Conservation (phyloP, 257 asterid species). For the Haberlea rhodopensis region DNA sequence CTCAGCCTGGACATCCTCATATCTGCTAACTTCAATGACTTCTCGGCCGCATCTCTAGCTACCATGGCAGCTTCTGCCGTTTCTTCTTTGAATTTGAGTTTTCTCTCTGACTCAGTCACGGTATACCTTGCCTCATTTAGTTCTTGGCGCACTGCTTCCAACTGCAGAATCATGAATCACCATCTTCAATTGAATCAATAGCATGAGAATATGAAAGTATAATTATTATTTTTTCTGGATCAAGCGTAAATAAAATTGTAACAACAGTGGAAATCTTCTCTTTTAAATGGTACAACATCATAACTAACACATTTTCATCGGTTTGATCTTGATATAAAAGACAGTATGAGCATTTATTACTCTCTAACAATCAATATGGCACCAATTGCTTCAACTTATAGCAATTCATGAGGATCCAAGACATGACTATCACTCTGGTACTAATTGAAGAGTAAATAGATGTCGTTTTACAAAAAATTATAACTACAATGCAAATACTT, state of each 20-base stretch:
- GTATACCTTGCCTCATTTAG: conserved; percentile 84
- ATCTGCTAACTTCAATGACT: conserved; percentile 85
- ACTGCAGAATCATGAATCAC: conserved; percentile 45
- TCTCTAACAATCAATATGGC: background rate
- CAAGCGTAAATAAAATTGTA: background rate
- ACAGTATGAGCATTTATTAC: background rate
- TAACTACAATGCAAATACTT: too few relatives aligned
- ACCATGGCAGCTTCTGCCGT: conserved; percentile 96
- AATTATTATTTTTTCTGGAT: background rate
- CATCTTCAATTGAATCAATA: background rate
- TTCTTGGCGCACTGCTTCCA: conserved; percentile 64
- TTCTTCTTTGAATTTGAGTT: conserved; percentile 89
- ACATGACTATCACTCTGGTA: background rate
- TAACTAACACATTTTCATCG: background rate
- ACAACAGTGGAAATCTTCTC: background rate
- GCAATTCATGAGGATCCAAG: background rate
- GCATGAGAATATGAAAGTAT: background rate
- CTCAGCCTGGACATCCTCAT: conserved; percentile 77
- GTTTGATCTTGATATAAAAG: background rate
- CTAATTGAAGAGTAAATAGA: background rate
- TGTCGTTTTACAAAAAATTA: background rate
- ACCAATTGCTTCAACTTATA: background rate
- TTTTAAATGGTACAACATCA: background rate
- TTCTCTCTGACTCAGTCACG: conserved; percentile 67
- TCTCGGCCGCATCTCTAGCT: conserved; percentile 97